Evolutionary conservation across 805 yeast species (phyloP), one percentile per base, ranked within the genome.

Genomic region (Torulaspora quercuum): DNA sequence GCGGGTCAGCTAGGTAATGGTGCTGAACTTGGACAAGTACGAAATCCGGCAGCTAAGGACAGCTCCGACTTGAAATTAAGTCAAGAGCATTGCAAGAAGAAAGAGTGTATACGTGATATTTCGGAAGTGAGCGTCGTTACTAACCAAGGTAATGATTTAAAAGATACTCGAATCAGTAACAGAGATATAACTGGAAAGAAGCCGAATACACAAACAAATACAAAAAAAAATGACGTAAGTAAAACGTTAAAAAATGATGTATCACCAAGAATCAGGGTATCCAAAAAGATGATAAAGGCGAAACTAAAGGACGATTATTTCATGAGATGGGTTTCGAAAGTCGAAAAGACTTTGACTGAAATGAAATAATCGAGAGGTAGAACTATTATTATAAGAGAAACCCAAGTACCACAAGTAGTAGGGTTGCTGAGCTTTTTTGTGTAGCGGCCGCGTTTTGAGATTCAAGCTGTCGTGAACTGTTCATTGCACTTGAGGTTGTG

Each of bases 271-370:
- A 22, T 39, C 7, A 48, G 42, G 29, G 49, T 51, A 9, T 41
- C 55, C 13, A 47, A 47, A 40, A 49, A 30, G 21, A 30, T 25
- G 7, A 44, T 59, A 13, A 44, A 44, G 33, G 20, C 41, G 25
- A 57, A 49, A 35, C 27, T 59, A 9, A 42, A 46, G 9, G 60
- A 59, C 32, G 40, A 38, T 13, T 34, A 44, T 6, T 59, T 59
- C 23, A 39, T 50, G 39, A 47, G 45, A 38, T 59, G 59, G 60
- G 64, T 58, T 35, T 38, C 55, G 43, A 38, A 42, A 28, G 45
- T 42, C 7, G 45, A 42, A 19, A 28, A 25, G 3, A 31, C 30
- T 28, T 17, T 42, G 7, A 21, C 21, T 7, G 42, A 31, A 7
- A 29, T 41, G 42, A n/a, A 36, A 7, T 17, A 21, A 25, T 16